Evolutionary conservation across 352 stramenopile genomes (phyloP), one percentile per base, ranked within the genome.

Genomic region (Phytophthora kernoviae): DNA sequence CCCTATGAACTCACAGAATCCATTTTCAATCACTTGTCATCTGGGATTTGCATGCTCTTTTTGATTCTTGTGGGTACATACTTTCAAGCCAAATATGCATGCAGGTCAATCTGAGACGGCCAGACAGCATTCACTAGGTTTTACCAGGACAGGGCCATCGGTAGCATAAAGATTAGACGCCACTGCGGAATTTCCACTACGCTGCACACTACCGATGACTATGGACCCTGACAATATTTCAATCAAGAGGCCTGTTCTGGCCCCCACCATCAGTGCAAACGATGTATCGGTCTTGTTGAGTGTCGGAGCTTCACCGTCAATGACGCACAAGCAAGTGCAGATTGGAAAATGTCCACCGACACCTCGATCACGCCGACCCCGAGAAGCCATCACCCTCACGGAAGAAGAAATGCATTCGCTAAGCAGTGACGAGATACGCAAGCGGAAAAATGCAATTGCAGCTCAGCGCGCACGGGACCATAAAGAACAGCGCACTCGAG

Each of bases 391-490:
- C 10, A 79, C 66, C 5, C 79, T 89, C 7, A 72, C 81, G 10
- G 46, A 58, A 4, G 68, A 77, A 47, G 69, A 84, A 27, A 66
- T 79, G 26, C 64, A 55, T 5, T 60, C 58, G 10, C 55, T 91
- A 15, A 74, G 70, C 54, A 67, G 73, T 21, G 68, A 75, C 41
- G 79, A 91, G 40, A 55, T 91, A 14, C 81, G 82, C 18, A 84
- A 84, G 52, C 65, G 77, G 57, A 91, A 91, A 62, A 91, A 91
- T 56, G 77, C 77, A 15, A 77, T 91, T 39, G 79, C 81, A 0
- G 81, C 81, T 8, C 77, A 81, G 11, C 74, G 81, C 1, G 79
- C 79, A 11, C 74, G 81, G 2, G 73, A 86, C 40, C 79, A 82
- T 1, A 81, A 81, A 11, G 75, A 88, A 34, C 77, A 84, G 22